Base-by-base conservation (phyloP, 495 filamentous ascomycete genomes). In the Aspergillus incahuasiensis region DNA sequence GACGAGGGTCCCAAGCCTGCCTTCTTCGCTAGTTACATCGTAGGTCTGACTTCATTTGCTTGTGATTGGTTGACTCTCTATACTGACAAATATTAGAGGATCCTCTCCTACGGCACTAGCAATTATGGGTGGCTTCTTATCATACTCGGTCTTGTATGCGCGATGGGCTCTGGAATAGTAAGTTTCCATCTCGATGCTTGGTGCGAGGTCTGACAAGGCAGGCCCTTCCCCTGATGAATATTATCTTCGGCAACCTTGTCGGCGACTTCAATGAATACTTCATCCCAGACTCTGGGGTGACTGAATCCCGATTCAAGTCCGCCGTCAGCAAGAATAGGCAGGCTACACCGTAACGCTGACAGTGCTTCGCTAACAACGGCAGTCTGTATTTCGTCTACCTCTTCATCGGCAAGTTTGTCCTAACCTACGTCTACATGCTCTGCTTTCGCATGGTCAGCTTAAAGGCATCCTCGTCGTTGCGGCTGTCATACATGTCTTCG, bases 91-190 rank as follows among this genome's bases (percentile, higher is more conserved):
- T 35, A 6, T 35, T 35, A 56, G 54, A 42, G 54, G 22, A 56
- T 56, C 28, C 46, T 56, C 38, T 39, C 54, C 5, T 56, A 56
- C 41, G 54, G 54, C 8, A 22, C 46, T 9, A 21, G 34, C 3
- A 24, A 50, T 24, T 21, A 44, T 49, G 54, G 54, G n/a, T 19
- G 38, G 15, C 16, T 56, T 6, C 38, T 44, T 3, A 50, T 56
- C 38, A 38, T 50, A 34, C 35, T 50, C 11, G 54, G 46, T 5
- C 44, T 74, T n/a, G 55, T 90, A 32, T 80, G 77, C 53, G 76
- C 88, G 49, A 86, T 92, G 62, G 81, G 75, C 18, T 86, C 79
- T 13, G 89, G 88, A 34, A 85, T 87, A 39, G 61, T 62, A 60
- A 39, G 43, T 20, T 19, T 9, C 20, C 18, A 30, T 5, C 9